phyloP scores from a whole-genome alignment of 768 basidiomycete species.

The Lactarius quietus region DNA sequence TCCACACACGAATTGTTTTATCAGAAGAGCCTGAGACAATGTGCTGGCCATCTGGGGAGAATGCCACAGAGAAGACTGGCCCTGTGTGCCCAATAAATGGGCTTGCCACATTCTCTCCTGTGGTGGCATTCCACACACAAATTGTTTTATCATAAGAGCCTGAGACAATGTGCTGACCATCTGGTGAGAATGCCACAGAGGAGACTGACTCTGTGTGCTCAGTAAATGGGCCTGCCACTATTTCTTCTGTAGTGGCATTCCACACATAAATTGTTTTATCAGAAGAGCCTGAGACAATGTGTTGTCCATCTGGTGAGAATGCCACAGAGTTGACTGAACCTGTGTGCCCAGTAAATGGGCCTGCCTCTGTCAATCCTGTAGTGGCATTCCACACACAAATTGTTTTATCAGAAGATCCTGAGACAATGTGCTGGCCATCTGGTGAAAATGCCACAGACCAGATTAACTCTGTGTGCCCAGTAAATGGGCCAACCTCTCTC shows the following conservation, averaged over 20 bases:
- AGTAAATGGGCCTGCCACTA: not conserved
- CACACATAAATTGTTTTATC: not conserved
- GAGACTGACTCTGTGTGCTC: accelerated
- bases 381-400: not conserved
- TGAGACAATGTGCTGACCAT: not conserved
- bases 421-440: not conserved
- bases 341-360: not conserved
- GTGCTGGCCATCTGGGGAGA: not conserved
- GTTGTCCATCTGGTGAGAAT: not conserved
- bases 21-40: not conserved
- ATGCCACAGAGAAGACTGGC: accelerated
- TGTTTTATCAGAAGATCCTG: not conserved
- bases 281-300: not conserved
- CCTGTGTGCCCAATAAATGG: not conserved
- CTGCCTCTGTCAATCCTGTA: not conserved
- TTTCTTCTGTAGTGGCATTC: not conserved
- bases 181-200: not conserved
- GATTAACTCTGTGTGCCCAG: not conserved
- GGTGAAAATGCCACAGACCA: not conserved
- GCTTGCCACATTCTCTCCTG: not conserved
- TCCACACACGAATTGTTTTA: not conserved
- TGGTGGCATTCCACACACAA: not conserved
- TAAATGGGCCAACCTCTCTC: not conserved
- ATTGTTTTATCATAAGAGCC: not conserved
- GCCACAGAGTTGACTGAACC: not conserved